Conservation (phyloP, 495 filamentous ascomycete species). For the Jackrogersella multiformis region DNA sequence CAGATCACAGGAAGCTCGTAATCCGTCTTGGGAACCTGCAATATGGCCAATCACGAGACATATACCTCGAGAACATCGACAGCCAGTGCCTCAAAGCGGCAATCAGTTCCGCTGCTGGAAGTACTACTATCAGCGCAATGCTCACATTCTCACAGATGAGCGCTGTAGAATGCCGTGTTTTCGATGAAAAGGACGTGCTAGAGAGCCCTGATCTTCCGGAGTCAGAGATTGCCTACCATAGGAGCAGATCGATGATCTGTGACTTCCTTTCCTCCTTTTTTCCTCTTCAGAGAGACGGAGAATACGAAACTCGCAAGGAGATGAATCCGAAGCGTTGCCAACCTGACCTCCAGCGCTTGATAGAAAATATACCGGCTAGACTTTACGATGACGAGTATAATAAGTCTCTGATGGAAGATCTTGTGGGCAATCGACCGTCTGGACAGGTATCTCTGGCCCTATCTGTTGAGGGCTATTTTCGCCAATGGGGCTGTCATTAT, state of each 20-base stretch:
- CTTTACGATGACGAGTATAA: constrained; percentile 39
- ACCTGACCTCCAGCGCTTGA: constrained; percentile 27
- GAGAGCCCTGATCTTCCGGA: constrained; percentile 27
- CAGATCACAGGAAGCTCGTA: constrained; percentile 29
- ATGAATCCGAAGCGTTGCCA: constrained; percentile 2
- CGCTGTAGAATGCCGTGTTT: not conserved
- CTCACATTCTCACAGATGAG: constrained; percentile 47
- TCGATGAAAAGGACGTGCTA: constrained; percentile 15
- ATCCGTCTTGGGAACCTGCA: constrained; percentile 54
- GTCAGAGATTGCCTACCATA: constrained; percentile 51
- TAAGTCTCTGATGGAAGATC: constrained; percentile 50
- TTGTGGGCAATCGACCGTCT: constrained; percentile 37
- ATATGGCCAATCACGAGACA: constrained; percentile 59
- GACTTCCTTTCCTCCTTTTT: constrained; percentile 50
- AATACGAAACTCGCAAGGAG: constrained; percentile 40
- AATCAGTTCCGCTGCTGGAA: not conserved
- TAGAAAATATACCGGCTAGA: constrained; percentile 44
- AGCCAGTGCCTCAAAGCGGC: not conserved
- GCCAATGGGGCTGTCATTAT: constrained; percentile 56
- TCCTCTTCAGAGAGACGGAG: constrained; percentile 34
- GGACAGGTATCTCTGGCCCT: constrained; percentile 55
- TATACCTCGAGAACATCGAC: constrained; percentile 46
- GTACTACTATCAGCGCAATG: constrained; percentile 36
- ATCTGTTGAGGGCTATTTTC: constrained; percentile 38
- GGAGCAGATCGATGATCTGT: constrained; percentile 54